Percentiles rank a stretch among this genome's conserved stretches.
These are phyloP conservation scores for Pythium vanterpoolii DNA, from an alignment of 352 stramenopile genomes.

Conservation along the genomic window DNA sequence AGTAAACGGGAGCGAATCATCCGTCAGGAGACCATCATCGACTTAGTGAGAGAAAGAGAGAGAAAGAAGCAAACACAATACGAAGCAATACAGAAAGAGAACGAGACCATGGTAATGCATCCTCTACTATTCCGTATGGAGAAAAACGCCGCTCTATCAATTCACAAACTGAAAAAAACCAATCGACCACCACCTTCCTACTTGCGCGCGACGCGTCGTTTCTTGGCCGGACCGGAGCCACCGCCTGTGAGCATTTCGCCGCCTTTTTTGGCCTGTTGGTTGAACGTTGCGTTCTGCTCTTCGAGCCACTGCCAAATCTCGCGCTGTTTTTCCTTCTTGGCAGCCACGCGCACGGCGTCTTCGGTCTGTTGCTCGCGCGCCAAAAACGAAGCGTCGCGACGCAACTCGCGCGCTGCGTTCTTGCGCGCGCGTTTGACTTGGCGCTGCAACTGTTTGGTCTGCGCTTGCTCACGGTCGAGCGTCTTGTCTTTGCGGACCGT, in stretches of 20 bases:
- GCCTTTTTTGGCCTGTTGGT: slow-evolving; percentile 95
- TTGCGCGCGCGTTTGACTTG: slow-evolving; percentile 97
- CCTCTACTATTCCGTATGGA: background rate
- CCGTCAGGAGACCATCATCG: too few relatives aligned
- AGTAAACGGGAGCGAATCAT: slow-evolving; percentile 26
- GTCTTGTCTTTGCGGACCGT: slow-evolving; percentile 90
- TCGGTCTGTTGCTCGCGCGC: slow-evolving; percentile 92
- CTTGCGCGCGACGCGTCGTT: slow-evolving; percentile 47
- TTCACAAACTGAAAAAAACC: too few relatives aligned
- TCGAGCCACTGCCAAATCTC: slow-evolving; percentile 97
- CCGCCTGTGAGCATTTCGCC: slow-evolving; percentile 94
- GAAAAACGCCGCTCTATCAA: background rate
- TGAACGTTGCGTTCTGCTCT: slow-evolving; percentile 96
- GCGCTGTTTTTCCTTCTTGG: slow-evolving; percentile 90
- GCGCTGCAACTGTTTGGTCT: slow-evolving; percentile 89
- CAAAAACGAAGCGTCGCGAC: slow-evolving; percentile 92
- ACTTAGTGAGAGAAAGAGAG: background rate
- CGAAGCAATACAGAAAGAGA: background rate
- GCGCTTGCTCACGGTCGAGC: slow-evolving; percentile 71
- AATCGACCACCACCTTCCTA: too few relatives aligned
- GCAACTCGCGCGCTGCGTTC: slow-evolving; percentile 92
- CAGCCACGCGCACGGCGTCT: slow-evolving; percentile 60
- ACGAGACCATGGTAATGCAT: too few relatives aligned
- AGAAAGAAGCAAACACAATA: background rate
- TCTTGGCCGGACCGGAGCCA: slow-evolving; percentile 68